A percentile compares a stretch with the other conserved stretches of the same genome.
These are phyloP conservation scores for Leccinum disarticulatum DNA, from an alignment of 768 basidiomycete genomes.

Conservation along the genomic window DNA sequence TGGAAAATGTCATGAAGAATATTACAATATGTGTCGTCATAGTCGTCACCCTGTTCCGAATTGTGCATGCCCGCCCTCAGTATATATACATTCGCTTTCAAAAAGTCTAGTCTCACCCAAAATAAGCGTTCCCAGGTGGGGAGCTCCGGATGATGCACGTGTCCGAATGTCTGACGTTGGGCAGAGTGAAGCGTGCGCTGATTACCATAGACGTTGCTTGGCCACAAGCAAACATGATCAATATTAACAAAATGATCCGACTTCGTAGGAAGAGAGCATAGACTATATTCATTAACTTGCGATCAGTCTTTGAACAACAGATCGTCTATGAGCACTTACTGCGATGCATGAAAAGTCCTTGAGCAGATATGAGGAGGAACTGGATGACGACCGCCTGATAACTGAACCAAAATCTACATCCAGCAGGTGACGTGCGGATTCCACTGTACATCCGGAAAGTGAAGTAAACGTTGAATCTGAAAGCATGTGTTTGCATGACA, in stretches of 20 bases:
- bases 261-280: conserved; percentile 16
- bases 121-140: not conserved
- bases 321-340: conserved; percentile 9
- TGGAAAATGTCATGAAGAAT: conserved; percentile 22
- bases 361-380: conserved; percentile 11
- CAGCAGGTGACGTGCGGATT: not conserved
- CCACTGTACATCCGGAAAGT: conserved; percentile 19
- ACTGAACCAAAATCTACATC: conserved; percentile 18
- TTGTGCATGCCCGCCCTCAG: not conserved
- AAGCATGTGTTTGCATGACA: not conserved
- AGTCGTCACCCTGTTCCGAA: conserved; percentile 12
- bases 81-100: not conserved
- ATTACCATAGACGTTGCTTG: not conserved
- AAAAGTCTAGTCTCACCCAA: not conserved
- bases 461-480: conserved; percentile 26
- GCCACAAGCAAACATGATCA: conserved; percentile 1
- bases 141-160: not conserved
- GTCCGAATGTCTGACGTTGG: not conserved
- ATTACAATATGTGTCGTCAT: conserved; percentile 15
- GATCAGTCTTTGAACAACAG: not conserved
- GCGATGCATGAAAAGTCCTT: conserved; percentile 17
- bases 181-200: not conserved
- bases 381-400: conserved; percentile 20
- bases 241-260: conserved; percentile 8
- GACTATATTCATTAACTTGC: conserved; percentile 14